phyloP scores from a whole-genome alignment of 495 filamentous ascomycete genomes.

The Trichoderma virens region DNA sequence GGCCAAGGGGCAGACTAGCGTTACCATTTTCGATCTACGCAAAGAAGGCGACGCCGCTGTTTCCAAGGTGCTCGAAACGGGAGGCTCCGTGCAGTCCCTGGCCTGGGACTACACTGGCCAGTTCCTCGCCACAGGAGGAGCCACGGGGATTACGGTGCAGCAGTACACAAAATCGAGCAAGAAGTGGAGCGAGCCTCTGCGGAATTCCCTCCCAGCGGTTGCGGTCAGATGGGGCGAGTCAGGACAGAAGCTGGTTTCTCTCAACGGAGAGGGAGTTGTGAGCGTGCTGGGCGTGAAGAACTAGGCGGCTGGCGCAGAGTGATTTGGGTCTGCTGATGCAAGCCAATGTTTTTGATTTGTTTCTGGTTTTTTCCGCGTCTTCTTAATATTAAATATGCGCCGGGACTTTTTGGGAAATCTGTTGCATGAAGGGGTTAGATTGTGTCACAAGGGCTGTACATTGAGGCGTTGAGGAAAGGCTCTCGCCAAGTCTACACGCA shows the following conservation, averaged over 20 bases:
- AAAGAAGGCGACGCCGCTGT: conserved; percentile 68
- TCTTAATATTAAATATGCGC: not conserved
- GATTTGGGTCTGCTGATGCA: not conserved
- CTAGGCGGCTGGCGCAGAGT: not conserved
- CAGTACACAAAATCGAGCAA: conserved; percentile 78
- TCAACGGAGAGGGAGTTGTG: conserved; percentile 67
- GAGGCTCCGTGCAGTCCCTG: conserved; percentile 61
- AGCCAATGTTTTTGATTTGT: not conserved
- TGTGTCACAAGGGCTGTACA: conserved; percentile 2
- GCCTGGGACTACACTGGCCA: conserved; percentile 94
- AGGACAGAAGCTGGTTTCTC: conserved; percentile 64
- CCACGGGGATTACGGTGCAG: conserved; percentile 75
- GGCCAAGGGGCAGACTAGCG: conserved; percentile 59
- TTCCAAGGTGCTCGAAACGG: conserved; percentile 75
- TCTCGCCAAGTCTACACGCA: too few species aligned
- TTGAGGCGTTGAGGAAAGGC: too few species aligned
- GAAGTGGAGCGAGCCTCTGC: conserved; percentile 80
- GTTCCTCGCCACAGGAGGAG: conserved; percentile 76
- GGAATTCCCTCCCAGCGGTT: conserved; percentile 62
- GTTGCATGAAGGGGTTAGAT: not conserved
- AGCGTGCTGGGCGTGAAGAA: conserved; percentile 48
- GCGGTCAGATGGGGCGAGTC: conserved; percentile 69
- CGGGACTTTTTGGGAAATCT: not conserved
- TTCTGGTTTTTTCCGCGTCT: not conserved
- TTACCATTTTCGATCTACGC: conserved; percentile 86